Evolutionary conservation across 164 flowering plant genomes (phyloP).

Genomic region (Magnolia kwangsiensis): DNA sequence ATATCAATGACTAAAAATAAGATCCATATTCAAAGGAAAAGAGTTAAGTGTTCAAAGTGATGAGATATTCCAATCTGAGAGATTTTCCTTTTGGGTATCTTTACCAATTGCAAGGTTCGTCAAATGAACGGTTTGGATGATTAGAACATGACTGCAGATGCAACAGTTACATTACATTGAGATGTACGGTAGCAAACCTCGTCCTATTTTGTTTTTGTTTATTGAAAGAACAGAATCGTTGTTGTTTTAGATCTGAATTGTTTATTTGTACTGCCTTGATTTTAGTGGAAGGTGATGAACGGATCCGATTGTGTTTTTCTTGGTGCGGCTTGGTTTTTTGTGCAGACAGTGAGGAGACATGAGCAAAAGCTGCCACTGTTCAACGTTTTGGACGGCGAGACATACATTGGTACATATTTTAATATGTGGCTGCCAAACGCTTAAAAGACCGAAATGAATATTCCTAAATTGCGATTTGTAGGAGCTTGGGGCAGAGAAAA

Average conservation of each 20-base stretch:
- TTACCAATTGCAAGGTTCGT: not conserved
- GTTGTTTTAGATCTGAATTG: slow-evolving; percentile 11
- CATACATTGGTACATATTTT: slow-evolving; percentile 24
- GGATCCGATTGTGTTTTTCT: slow-evolving; percentile 30
- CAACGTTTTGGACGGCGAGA: slow-evolving; percentile 69
- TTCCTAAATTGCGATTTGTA: not conserved
- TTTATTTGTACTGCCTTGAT: slow-evolving; percentile 37
- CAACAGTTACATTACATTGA: not conserved
- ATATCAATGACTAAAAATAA: not conserved
- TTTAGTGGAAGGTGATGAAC: slow-evolving; percentile 36
- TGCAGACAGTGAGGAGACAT: slow-evolving; percentile 38
- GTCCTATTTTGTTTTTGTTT: slow-evolving; percentile 11
- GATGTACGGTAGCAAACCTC: not conserved
- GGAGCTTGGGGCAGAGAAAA: not conserved
- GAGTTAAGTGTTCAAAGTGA: not conserved
- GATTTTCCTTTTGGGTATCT: not conserved
- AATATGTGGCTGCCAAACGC: not conserved
- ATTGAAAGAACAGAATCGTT: slow-evolving; percentile 11
- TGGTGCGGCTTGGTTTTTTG: slow-evolving; percentile 41
- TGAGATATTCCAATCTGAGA: not conserved
- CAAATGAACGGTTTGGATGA: not conserved
- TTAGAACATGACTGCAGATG: not conserved
- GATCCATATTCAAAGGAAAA: not conserved
- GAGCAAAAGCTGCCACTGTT: slow-evolving; percentile 79
- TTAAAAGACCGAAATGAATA: slow-evolving; percentile 1